Percentiles rank a stretch among this genome's conserved stretches.
These are phyloP conservation scores for Daldinia childiae DNA, from an alignment of 495 filamentous ascomycete genomes.

Conservation along the genomic window DNA sequence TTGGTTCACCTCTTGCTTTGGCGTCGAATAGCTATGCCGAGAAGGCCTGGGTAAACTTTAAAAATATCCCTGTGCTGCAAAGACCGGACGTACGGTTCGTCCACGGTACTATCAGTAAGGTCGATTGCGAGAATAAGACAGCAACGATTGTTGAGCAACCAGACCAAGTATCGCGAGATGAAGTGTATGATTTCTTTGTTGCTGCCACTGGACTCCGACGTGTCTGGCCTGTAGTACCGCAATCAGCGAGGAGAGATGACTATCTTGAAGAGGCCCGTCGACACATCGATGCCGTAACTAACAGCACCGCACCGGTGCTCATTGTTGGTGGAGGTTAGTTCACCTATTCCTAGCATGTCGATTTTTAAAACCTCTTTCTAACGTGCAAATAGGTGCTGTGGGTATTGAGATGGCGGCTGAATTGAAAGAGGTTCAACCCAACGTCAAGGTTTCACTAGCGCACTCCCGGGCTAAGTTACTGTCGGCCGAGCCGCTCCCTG, in stretches of 20 bases:
- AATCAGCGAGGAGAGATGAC: slow-evolving; percentile 59
- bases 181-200: slow-evolving; percentile 72
- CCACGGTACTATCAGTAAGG: slow-evolving; percentile 63
- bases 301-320: slow-evolving; percentile 60
- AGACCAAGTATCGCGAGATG: slow-evolving; percentile 37
- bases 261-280: slow-evolving; percentile 65
- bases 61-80: slow-evolving; percentile 66
- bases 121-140: slow-evolving; percentile 62
- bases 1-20: slow-evolving; percentile 71
- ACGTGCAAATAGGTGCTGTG: slow-evolving; percentile 62
- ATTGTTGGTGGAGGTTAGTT: slow-evolving; percentile 64
- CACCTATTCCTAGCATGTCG: neutral
- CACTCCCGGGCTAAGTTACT: slow-evolving; percentile 71
- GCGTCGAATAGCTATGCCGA: slow-evolving; percentile 63
- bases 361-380: neutral
- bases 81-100: slow-evolving; percentile 61
- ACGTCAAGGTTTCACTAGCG: slow-evolving; percentile 68
- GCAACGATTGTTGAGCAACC: slow-evolving; percentile 54
- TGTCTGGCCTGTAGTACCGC: slow-evolving; percentile 70
- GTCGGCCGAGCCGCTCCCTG: slow-evolving; percentile 72
- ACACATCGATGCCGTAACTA: slow-evolving; percentile 53
- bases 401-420: slow-evolving; percentile 79
- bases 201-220: slow-evolving; percentile 68
- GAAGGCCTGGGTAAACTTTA: slow-evolving; percentile 69
- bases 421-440: slow-evolving; percentile 66